phyloP scores from a whole-genome alignment of 2,329 filamentous ascomycete species.

The Rugonectria rugulosa region DNA sequence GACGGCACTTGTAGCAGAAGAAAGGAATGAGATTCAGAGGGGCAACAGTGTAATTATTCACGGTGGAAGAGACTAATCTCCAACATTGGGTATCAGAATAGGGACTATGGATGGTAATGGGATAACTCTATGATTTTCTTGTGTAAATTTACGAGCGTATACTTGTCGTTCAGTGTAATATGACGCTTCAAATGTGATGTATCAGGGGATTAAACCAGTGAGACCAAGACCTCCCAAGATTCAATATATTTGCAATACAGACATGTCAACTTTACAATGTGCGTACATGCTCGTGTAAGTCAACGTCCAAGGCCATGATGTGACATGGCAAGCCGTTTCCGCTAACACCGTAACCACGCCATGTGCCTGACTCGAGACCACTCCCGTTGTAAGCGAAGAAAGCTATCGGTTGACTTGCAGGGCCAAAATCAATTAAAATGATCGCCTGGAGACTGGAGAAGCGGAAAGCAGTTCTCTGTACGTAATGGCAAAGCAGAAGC shows the following conservation, averaged over 20 bases:
- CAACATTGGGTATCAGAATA: background rate
- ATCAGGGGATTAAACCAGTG: too few species aligned
- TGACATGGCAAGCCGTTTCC: background rate
- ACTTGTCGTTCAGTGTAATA: conserved; percentile 5
- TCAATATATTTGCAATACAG: background rate
- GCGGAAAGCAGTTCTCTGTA: conserved; percentile 15
- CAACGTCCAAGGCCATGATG: background rate
- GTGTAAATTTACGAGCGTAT: background rate
- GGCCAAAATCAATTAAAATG: background rate
- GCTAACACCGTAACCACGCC: background rate
- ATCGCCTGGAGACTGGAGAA: conserved; percentile 7
- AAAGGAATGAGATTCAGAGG: conserved; percentile 26
- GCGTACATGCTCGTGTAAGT: too few species aligned
- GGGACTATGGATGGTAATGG: background rate
- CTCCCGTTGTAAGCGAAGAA: background rate
- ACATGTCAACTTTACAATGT: background rate
- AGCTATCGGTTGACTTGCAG: conserved; percentile 1
- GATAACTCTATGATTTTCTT: background rate
- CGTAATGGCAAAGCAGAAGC: conserved; percentile 17
- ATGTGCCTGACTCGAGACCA: background rate
- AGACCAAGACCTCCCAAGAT: too few species aligned
- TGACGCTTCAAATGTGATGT: background rate
- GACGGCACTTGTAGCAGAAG: conserved; percentile 27
- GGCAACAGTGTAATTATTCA: background rate
- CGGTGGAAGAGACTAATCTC: background rate